A percentile compares a stretch with the other conserved stretches of the same genome.
Evolutionary conservation across 805 yeast genomes (phyloP).

Genomic region (Crinitomyces ghanaensis): DNA sequence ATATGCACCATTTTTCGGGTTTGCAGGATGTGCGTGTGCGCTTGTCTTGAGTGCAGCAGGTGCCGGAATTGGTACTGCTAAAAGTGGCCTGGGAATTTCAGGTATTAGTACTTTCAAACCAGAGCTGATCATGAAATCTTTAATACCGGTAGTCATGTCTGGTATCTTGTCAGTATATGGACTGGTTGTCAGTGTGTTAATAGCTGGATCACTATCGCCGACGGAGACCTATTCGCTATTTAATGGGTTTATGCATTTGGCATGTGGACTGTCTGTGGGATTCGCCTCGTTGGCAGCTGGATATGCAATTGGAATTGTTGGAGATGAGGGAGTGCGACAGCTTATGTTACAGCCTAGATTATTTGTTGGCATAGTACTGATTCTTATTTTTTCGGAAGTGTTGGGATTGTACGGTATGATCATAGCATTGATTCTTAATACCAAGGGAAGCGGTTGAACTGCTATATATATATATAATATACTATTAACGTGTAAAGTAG

Average conservation of each 20-base stretch:
- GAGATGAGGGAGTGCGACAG: conserved; percentile 86
- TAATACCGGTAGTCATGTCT: conserved; percentile 96
- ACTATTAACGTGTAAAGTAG: too few relatives aligned
- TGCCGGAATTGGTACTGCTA: conserved; percentile 97
- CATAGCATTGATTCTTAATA: conserved; percentile 82
- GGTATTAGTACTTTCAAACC: conserved; percentile 98
- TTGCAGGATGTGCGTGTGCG: conserved; percentile 93
- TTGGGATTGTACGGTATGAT: conserved; percentile 90
- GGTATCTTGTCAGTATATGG: conserved; percentile 98
- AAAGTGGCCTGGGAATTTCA: conserved; percentile 94
- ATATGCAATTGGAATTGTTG: conserved; percentile 89
- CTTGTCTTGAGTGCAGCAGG: conserved; percentile 91
- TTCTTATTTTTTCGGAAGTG: conserved; percentile 84
- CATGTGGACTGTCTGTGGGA: conserved; percentile 93
- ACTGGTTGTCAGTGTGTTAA: conserved; percentile 87
- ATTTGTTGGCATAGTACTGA: conserved; percentile 82
- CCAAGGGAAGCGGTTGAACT: conserved; percentile 60
- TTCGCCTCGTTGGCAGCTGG: conserved; percentile 95
- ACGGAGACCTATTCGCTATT: conserved; percentile 69
- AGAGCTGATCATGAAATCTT: conserved; percentile 79
- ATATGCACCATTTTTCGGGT: conserved; percentile 95
- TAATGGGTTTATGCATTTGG: conserved; percentile 96
- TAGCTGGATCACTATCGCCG: conserved; percentile 75
- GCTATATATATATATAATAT: neutral
- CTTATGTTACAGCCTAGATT: conserved; percentile 79